Conservation (phyloP, 78 protist genomes). For the Bodo saltans region DNA sequence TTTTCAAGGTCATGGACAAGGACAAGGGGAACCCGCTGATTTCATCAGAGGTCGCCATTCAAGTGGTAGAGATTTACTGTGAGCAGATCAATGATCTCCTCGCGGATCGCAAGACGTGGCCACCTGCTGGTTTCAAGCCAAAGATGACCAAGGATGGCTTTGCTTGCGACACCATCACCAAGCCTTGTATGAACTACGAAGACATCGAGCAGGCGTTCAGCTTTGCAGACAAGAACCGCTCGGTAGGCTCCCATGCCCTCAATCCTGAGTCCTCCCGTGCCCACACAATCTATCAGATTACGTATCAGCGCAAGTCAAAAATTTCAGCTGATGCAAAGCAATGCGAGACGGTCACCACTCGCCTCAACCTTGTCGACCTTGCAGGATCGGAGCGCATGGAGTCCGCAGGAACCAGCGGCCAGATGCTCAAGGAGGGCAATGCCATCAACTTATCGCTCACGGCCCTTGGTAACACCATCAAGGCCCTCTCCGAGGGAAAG, state of each 20-base stretch:
- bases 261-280: slow-evolving; percentile 65
- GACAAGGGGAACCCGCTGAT: background rate
- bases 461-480: slow-evolving; percentile 83
- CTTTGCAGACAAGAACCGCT: slow-evolving; percentile 58
- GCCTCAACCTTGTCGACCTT: slow-evolving; percentile 88
- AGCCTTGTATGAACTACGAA: slow-evolving; percentile 22
- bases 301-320: slow-evolving; percentile 33
- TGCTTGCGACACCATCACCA: slow-evolving; percentile 49
- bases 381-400: slow-evolving; percentile 89
- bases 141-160: slow-evolving; percentile 35
- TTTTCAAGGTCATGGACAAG: background rate
- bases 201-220: slow-evolving; percentile 51
- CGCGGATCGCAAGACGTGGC: slow-evolving; percentile 28
- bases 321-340: slow-evolving; percentile 8
- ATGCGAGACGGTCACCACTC: slow-evolving; percentile 55
- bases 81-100: slow-evolving; percentile 71
- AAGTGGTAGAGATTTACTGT: slow-evolving; percentile 67
- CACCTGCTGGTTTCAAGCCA: slow-evolving; percentile 36
- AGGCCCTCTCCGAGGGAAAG: slow-evolving; percentile 55
- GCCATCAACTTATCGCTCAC: slow-evolving; percentile 84
- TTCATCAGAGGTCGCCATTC: background rate
- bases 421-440: slow-evolving; percentile 64
- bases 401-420: slow-evolving; percentile 55
- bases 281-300: slow-evolving; percentile 62
- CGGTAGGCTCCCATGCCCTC: slow-evolving; percentile 68